These are phyloP conservation scores for Aechmea fasciata DNA, from an alignment of 176 grass and related monocot genomes.

Conservation along the genomic window DNA sequence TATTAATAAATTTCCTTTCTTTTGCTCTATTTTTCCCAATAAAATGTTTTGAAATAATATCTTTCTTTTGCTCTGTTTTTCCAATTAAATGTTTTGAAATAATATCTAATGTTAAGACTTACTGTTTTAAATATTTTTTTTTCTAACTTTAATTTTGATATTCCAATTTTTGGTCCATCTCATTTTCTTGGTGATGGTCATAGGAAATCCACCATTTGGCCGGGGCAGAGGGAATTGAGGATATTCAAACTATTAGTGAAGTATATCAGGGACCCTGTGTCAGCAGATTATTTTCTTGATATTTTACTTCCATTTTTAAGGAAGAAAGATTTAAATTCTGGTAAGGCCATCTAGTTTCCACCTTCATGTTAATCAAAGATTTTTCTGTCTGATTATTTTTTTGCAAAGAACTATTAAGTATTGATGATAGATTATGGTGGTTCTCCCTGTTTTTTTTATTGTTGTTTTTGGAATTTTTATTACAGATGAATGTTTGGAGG, in stretches of 20 bases:
- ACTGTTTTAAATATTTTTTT: not conserved
- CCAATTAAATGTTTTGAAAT: not conserved
- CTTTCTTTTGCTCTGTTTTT: not conserved
- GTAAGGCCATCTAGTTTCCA: constrained; percentile 20
- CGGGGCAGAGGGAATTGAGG: constrained; percentile 62
- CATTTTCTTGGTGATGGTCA: constrained; percentile 8
- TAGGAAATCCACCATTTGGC: constrained; percentile 65
- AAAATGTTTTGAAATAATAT: not conserved
- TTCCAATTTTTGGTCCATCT: not conserved
- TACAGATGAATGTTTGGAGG: constrained; percentile 71
- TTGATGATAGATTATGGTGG: not conserved
- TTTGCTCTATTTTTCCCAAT: not conserved
- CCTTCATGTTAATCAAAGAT: not conserved
- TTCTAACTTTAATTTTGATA: not conserved
- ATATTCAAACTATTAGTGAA: constrained; percentile 75
- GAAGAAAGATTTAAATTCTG: constrained; percentile 56
- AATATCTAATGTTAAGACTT: not conserved
- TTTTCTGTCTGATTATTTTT: too few species aligned
- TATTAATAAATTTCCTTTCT: not conserved
- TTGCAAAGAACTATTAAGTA: too few species aligned
- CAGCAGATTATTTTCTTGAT: constrained; percentile 48
- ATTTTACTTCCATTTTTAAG: constrained; percentile 81
- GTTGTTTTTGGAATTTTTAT: constrained; percentile 8
- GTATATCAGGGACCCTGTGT: constrained; percentile 47
- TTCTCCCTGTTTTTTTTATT: constrained; percentile 14